Base-by-base conservation (phyloP, 495 filamentous ascomycete species). In the Sphaerosporella brunnea region DNA sequence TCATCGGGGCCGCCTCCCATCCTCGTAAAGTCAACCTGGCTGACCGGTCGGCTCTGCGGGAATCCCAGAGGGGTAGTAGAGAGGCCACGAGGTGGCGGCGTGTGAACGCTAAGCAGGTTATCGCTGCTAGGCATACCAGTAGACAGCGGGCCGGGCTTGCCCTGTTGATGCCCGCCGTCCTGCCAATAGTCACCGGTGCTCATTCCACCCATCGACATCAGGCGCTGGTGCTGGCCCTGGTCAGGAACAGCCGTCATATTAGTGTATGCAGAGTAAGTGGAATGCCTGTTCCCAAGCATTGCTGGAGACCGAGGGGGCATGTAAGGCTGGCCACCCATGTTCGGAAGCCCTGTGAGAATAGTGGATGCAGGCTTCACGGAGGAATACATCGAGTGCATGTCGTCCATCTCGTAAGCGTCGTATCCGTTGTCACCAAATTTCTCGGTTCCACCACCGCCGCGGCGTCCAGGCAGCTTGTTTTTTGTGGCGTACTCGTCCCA, bases 401-500 rank as follows among this genome's bases (percentile, higher is more conserved):
- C 90, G 59, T 97, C 90, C 80, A 96, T 85, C 63, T 96, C 90
- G 66, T 84, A 84, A 20, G 76, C 71, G 28, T 65, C 62, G 36
- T 62, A 65, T 23, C 59, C 60, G 1, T 63, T 68, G 8, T 64
- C 60, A 49, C 66, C 67, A 45, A 63, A 62, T 68, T 92, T 92
- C 67, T 93, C 86, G 7, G 56, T 49, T 18, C 34, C 50, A 36
- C 66, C 64, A 49, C 86, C 85, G n/a, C n/a, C n/a, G 39, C 90
- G 84, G 42, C 92, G 82, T 30, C 90, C 90, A 43, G 90, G 92
- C 0, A 97, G 78, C 51, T 80, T 80, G 68, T 95, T 94, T 37
- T 69, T 61, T n/a, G 75, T 53, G n/a, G 92, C 92, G 58, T 97
- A 96, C 61, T 95, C 90, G 62, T 96, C 90, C 90, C 90, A 97